phyloP scores from a whole-genome alignment of 192 early-diverging fungal species.

The Chytriomyces confervae region DNA sequence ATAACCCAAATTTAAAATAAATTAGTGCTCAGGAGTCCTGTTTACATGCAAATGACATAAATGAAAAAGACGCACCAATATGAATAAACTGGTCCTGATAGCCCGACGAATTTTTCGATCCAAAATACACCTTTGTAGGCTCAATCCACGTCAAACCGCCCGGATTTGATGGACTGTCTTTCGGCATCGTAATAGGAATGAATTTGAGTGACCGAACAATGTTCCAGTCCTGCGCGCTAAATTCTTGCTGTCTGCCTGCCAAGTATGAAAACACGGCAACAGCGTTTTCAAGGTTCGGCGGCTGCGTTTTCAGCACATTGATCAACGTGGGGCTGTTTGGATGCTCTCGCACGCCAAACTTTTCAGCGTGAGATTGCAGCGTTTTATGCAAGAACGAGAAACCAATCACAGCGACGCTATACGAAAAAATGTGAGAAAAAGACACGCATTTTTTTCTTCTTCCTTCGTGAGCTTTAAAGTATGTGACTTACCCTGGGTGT shows the following conservation, averaged over 20 bases:
- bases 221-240: slow-evolving; percentile 61
- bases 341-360: slow-evolving; percentile 69
- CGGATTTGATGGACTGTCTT: slow-evolving; percentile 21
- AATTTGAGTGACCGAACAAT: slow-evolving; percentile 59
- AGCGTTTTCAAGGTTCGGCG: slow-evolving; percentile 52
- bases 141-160: slow-evolving; percentile 33
- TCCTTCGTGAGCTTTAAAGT: too few species aligned
- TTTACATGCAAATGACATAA: neutral
- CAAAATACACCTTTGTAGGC: slow-evolving; percentile 46
- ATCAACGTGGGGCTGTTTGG: slow-evolving; percentile 57
- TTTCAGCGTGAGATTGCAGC: slow-evolving; percentile 55
- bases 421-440: neutral
- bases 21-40: slow-evolving; percentile 48
- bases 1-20: slow-evolving; percentile 15
- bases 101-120: slow-evolving; percentile 19
- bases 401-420: slow-evolving; percentile 62
- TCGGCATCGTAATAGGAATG: slow-evolving; percentile 58
- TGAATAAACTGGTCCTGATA: slow-evolving; percentile 37
- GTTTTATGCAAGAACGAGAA: slow-evolving; percentile 69
- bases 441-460: too few species aligned
- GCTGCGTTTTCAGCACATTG: slow-evolving; percentile 30
- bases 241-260: slow-evolving; percentile 62
- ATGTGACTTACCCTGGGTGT: slow-evolving; percentile 46
- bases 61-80: slow-evolving; percentile 36
- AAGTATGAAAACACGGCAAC: slow-evolving; percentile 71